Evolutionary conservation across 768 basidiomycete genomes (phyloP).

Genomic region (Macrocybe gigantea): DNA sequence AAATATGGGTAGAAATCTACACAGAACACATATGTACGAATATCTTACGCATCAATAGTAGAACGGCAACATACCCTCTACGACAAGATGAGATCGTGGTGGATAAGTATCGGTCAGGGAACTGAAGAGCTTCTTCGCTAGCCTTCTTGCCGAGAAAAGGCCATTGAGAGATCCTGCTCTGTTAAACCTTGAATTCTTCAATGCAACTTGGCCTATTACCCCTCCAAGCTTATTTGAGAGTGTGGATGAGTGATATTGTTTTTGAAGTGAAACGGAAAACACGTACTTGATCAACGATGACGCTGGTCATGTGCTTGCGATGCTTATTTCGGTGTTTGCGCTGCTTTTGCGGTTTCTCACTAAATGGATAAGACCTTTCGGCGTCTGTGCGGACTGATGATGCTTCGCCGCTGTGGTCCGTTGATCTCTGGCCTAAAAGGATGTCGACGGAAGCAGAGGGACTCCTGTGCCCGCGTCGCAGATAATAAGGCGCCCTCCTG

Average conservation of each 20-base stretch:
- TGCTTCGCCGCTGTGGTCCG: neutral
- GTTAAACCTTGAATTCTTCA: conserved; percentile 61
- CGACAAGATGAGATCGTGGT: conserved; percentile 53
- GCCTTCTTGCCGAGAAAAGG: conserved; percentile 55
- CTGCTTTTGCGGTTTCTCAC: conserved; percentile 11
- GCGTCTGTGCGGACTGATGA: neutral
- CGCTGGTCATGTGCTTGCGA: conserved; percentile 49
- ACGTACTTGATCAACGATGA: conserved; percentile 64
- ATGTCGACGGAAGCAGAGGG: conserved; percentile 29
- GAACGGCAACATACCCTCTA: conserved; percentile 46
- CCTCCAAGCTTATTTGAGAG: conserved; percentile 36
- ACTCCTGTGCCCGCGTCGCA: conserved; percentile 41
- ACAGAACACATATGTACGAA: neutral
- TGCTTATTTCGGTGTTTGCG: conserved; percentile 27
- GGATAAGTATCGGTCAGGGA: conserved; percentile 55
- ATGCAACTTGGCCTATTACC: conserved; percentile 64
- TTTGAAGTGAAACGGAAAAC: neutral
- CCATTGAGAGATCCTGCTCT: conserved; percentile 47
- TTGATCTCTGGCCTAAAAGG: conserved; percentile 10
- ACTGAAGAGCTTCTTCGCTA: conserved; percentile 66
- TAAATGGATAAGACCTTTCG: neutral
- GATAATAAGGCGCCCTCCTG: conserved; percentile 30
- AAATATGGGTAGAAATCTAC: conserved; percentile 79
- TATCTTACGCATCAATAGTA: neutral
- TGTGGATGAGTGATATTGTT: neutral